Evolutionary conservation across 2,329 filamentous ascomycete genomes (phyloP), one percentile per base, ranked within the genome.

Genomic region (Hypocrella siamensis): DNA sequence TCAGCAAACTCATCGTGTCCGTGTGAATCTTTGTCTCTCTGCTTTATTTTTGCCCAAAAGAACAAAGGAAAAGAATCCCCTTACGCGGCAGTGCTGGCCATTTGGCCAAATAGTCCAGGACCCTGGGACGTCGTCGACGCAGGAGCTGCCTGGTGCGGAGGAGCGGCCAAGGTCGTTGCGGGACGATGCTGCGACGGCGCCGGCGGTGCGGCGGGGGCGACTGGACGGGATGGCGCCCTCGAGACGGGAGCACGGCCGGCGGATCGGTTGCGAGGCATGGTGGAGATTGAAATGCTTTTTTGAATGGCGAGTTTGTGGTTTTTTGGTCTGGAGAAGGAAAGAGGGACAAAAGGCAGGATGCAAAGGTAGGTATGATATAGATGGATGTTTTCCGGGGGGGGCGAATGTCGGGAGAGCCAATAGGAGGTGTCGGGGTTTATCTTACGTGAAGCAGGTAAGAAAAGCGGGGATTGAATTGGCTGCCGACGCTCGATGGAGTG

Each of bases 61-160:
- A 24, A 24, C 8, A 24, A 8, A 24, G 21, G 21, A 12, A 26
- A 14, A 14, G 18, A 17, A 10, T n/a, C 6, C 15, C 76, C 85
- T 65, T 78, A 96, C 88, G 90, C 90, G 56, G 90, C 90, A 35
- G 90, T 98, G 53, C 78, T 85, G 43, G 90, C 90, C 81, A 98
- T 94, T 68, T 96, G 84, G 37, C 84, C 88, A 46, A 98, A 84
- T 9, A 98, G 68, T 41, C 90, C 88, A 5, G 84, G 77, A 18
- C 85, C 82, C 42, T 78, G 67, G 33, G 71, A 69, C 32, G 61
- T 57, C 30, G 60, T 55, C 33, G 58, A 55, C 29, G 65, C 54
- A 14, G 31, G 26, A 18, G 34, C 5, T 17, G 61, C 56, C 30
- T 67, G 63, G 35, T 63, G 54, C 29, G 53, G 47, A 38, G 58